Evolutionary conservation across 345 rosid genomes (phyloP), one percentile per base, ranked within the genome.

Genomic region (Cardamine chenopodiifolia): DNA sequence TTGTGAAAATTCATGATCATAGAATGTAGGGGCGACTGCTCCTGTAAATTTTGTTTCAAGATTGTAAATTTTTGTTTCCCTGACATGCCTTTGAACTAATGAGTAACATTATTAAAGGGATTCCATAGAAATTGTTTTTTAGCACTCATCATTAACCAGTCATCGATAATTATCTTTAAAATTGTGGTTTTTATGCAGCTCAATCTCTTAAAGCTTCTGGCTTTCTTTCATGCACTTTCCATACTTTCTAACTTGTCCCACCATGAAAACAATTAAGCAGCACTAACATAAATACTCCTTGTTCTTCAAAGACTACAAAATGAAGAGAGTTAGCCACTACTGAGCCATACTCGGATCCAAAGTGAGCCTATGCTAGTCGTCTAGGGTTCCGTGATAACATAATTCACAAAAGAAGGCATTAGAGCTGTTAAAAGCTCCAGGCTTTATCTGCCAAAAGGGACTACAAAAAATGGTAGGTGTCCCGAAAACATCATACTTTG

Each of bases 31-130:
- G 44, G 65, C 42, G 29, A 20, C 15, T 42, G 54, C 56, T 57
- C 31, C 55, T 44, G 78, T 72, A 42, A 49, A 72, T 66, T 66
- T 59, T 66, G 72, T 64, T 47, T 64, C 31, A 63, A 54, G 57
- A 48, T 60, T 60, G 71, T 77, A 71, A 14, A 70, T 18, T 70
- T 63, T 22, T 62, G 52, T 11, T 70, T 53, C 4, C 40, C 23
- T 44, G 52, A 35, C 60, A 32, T 76, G 70, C 58, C 66, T 55
- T 35, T 19, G 61, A 28, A 57, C 14, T 29, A 28, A 8, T 52
- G 35, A 40, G 2, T 39, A 48, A 35, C 61, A 66, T 1, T 48
- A 47, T 22, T 44, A 18, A 18, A 65, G 50, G 64, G 50, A 57
- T 64, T 73, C 48, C 58, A 35, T 13, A 18, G 4, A 70, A 12